phyloP scores from a whole-genome alignment of 2,329 filamentous ascomycete genomes.

The Achaetomium macrosporum region DNA sequence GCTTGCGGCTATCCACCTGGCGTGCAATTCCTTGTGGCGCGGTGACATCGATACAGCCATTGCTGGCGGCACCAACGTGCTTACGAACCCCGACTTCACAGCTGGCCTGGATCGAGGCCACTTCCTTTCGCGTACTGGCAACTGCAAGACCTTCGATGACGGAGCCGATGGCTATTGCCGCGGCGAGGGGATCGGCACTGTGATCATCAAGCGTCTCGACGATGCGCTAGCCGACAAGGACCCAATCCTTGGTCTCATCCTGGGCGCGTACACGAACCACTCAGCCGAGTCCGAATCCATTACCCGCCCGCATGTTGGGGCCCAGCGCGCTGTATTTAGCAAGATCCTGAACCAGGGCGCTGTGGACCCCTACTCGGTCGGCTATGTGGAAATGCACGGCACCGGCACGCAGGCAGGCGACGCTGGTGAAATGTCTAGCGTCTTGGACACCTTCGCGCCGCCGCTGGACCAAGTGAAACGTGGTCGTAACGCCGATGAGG shows the following conservation, averaged over 20 bases:
- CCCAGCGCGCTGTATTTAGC: slow-evolving; percentile 43
- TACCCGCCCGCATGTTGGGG: slow-evolving; percentile 54
- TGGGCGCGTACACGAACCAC: slow-evolving; percentile 57
- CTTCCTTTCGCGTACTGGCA: slow-evolving; percentile 21
- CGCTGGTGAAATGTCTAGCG: neutral
- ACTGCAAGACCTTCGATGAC: slow-evolving; percentile 33
- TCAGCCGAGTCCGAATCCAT: slow-evolving; percentile 58
- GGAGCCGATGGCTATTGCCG: slow-evolving; percentile 45
- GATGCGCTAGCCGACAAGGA: slow-evolving; percentile 43
- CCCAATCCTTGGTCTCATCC: slow-evolving; percentile 51
- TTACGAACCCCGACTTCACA: slow-evolving; percentile 27
- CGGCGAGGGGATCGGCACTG: slow-evolving; percentile 38
- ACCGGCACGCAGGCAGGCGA: slow-evolving; percentile 48
- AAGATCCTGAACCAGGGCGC: slow-evolving; percentile 43
- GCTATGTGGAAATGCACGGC: slow-evolving; percentile 62
- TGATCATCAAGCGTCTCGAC: slow-evolving; percentile 43
- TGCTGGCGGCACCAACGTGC: slow-evolving; percentile 30
- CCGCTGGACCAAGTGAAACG: neutral
- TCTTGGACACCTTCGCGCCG: neutral
- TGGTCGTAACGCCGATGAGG: no score
- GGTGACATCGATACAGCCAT: slow-evolving; percentile 24
- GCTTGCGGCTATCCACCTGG: slow-evolving; percentile 27
- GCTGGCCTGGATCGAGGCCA: slow-evolving; percentile 17
- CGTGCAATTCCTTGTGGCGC: slow-evolving; percentile 22
- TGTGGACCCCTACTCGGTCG: slow-evolving; percentile 52